phyloP scores from a whole-genome alignment of 2,329 filamentous ascomycete genomes.

The Orbilia ellipsospora region DNA sequence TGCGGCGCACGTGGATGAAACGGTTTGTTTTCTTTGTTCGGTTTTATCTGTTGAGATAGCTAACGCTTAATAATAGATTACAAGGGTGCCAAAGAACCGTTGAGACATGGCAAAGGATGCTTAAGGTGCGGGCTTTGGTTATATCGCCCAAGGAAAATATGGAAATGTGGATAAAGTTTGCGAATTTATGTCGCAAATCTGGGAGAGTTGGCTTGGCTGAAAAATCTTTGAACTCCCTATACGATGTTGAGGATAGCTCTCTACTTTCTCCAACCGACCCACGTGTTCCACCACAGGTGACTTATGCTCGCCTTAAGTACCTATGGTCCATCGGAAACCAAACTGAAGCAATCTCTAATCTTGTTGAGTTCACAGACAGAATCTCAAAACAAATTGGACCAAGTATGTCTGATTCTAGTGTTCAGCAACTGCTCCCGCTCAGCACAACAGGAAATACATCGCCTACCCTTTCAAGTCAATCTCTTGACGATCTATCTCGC shows the following conservation, averaged over 20 bases:
- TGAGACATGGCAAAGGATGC: conserved; percentile 98
- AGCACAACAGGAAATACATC: conserved; percentile 38
- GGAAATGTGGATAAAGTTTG: conserved; percentile 99
- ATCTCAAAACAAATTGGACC: conserved; percentile 70
- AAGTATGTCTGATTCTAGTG: conserved; percentile 36
- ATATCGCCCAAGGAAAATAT: conserved; percentile 92
- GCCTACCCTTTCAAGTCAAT: conserved; percentile 57
- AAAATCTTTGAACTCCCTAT: conserved; percentile 91
- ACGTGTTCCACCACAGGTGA: conserved; percentile 78
- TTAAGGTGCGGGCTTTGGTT: conserved; percentile 91
- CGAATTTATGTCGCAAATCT: conserved; percentile 96
- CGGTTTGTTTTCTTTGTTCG: conserved; percentile 63
- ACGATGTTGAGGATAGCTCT: conserved; percentile 73
- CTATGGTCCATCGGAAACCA: conserved; percentile 87
- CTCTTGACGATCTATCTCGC: conserved; percentile 70
- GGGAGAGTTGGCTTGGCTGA: conserved; percentile 93
- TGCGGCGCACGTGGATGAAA: conserved; percentile 95
- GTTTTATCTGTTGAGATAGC: neutral
- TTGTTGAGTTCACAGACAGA: conserved; percentile 72
- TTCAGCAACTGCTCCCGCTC: conserved; percentile 28
- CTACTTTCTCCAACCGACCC: conserved; percentile 63
- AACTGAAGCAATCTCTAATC: conserved; percentile 70
- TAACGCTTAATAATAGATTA: conserved; percentile 63
- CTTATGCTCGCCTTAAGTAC: conserved; percentile 97
- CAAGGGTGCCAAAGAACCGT: conserved; percentile 96